A percentile compares a stretch with the other conserved stretches of the same genome.
Conservation (phyloP, 2,329 filamentous ascomycete genomes). For the Chrysoporthe austroafricana region DNA sequence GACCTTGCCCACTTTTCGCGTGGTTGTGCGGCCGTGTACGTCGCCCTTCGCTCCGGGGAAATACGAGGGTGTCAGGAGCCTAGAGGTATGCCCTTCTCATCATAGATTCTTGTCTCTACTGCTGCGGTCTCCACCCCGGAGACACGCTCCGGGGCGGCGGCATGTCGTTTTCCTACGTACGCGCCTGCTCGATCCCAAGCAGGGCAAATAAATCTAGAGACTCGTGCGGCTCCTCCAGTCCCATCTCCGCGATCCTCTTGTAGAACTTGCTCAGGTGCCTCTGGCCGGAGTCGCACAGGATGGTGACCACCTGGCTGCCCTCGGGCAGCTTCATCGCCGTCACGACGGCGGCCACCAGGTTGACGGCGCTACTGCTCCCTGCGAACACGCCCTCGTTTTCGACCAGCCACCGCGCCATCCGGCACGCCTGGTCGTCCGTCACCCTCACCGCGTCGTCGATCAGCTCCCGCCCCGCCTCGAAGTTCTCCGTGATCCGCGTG, state of each 20-base stretch:
- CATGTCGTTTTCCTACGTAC: not conserved
- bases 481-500: conserved; percentile 92
- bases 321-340: conserved; percentile 66
- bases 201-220: conserved; percentile 52
- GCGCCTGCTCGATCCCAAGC: conserved; percentile 47
- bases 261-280: conserved; percentile 86
- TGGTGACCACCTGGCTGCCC: conserved; percentile 73
- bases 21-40: not conserved
- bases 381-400: conserved; percentile 95
- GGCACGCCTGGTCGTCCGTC: conserved; percentile 83
- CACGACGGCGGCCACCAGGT: conserved; percentile 80
- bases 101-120: not conserved
- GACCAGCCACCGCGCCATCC: conserved; percentile 95
- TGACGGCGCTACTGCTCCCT: conserved; percentile 95
- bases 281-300: conserved; percentile 84
- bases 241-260: conserved; percentile 71
- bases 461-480: conserved; percentile 82
- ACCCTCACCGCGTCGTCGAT: conserved; percentile 91
- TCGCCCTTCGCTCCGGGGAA: conserved; percentile 8
- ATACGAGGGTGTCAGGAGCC: conserved; percentile 11
- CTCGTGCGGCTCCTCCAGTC: conserved; percentile 62
- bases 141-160: not conserved
- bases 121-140: not conserved
- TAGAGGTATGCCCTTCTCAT: not conserved
- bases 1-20: not conserved